Percentiles rank a stretch among this genome's conserved stretches.
Conservation (phyloP, 2,329 filamentous ascomycete genomes). For the Fusarium coicis region DNA sequence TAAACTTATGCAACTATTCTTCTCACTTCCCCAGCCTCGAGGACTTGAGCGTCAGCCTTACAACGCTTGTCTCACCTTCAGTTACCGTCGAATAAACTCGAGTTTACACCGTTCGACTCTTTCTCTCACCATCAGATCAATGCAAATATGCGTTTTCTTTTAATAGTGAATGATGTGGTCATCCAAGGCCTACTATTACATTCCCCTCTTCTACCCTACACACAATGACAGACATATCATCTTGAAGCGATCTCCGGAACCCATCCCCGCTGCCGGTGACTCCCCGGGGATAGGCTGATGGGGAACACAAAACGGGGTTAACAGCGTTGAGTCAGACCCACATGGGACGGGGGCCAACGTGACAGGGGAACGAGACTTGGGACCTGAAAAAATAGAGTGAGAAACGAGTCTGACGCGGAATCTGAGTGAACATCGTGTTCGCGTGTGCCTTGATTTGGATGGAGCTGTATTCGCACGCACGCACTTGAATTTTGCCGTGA, state of each 20-base stretch:
- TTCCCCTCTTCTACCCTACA: conserved; percentile 23
- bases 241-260: conserved; percentile 28
- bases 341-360: conserved; percentile 35
- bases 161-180: neutral
- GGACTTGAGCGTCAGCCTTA: neutral
- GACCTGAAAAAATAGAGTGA: conserved; percentile 23
- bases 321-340: conserved; percentile 25
- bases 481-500: conserved; percentile 1
- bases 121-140: neutral
- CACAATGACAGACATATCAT: neutral
- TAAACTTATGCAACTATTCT: too few species aligned
- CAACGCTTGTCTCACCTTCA: neutral
- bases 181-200: neutral
- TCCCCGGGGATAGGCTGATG: conserved; percentile 23
- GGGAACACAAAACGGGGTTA: conserved; percentile 18
- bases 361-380: conserved; percentile 29
- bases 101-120: neutral
- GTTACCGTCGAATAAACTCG: fast-evolving
- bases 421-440: conserved; percentile 17
- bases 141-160: neutral
- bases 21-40: too few species aligned
- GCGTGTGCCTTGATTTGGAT: conserved; percentile 27
- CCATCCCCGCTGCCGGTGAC: conserved; percentile 33
- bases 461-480: neutral
- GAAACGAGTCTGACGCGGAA: conserved; percentile 19